Evolutionary conservation across 805 yeast genomes (phyloP).

Genomic region (Saccharomycopsis olivae): DNA sequence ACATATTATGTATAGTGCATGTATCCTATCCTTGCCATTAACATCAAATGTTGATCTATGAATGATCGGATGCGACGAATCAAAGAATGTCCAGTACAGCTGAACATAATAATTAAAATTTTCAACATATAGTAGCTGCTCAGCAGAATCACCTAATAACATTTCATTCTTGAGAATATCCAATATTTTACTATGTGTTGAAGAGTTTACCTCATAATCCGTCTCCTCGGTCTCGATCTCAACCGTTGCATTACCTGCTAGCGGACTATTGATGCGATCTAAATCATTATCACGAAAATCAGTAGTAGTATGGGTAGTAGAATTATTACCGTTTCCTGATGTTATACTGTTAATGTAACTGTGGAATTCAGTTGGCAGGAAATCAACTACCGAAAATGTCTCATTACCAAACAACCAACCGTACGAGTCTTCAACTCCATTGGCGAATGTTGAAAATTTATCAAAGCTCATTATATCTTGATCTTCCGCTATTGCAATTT

Average conservation of each 20-base stretch:
- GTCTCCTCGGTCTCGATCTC: too few relatives aligned
- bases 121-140: background rate
- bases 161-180: background rate
- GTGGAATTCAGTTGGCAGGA: too few relatives aligned
- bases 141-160: background rate
- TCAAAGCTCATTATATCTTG: background rate
- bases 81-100: constrained; percentile 29
- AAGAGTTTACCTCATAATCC: too few relatives aligned
- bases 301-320: too few relatives aligned
- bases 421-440: constrained; percentile 20
- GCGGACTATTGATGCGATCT: too few relatives aligned
- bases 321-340: too few relatives aligned
- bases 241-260: too few relatives aligned
- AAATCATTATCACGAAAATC: too few relatives aligned
- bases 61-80: constrained; percentile 29
- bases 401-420: constrained; percentile 23
- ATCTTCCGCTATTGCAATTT: too few relatives aligned
- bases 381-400: too few relatives aligned
- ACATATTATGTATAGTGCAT: background rate
- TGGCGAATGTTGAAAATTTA: constrained; percentile 18
- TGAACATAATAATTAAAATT: background rate
- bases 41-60: constrained; percentile 28
- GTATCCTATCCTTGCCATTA: background rate
- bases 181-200: too few relatives aligned
- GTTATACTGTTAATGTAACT: too few relatives aligned